Percentiles rank a stretch among this genome's conserved stretches.
phyloP scores from a whole-genome alignment of 1,284 basidiomycete genomes.

The Apiotrichum brassicae region DNA sequence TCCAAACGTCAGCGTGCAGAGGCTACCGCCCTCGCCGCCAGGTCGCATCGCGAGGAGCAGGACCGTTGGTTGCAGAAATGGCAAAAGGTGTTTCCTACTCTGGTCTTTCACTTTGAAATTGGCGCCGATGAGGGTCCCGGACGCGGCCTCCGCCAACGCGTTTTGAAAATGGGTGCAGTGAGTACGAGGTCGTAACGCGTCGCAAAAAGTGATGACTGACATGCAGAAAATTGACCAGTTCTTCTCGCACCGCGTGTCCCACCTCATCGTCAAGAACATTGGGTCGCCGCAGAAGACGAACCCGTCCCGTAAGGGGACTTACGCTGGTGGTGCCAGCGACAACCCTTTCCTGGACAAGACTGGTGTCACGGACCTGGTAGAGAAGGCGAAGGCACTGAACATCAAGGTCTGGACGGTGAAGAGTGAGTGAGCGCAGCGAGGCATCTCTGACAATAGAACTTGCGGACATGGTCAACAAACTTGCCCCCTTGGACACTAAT shows the following conservation, averaged over 20 bases:
- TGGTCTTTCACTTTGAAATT: conserved; percentile 72
- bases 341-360: conserved; percentile 44
- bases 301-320: conserved; percentile 18
- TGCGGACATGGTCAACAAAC: conserved; percentile 33
- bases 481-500: conserved; percentile 49
- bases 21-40: conserved; percentile 6
- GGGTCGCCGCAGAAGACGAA: conserved; percentile 49
- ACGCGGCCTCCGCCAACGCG: conserved; percentile 53
- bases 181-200: too few relatives aligned
- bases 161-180: conserved; percentile 70
- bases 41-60: conserved; percentile 47
- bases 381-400: conserved; percentile 67
- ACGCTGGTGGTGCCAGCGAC: conserved; percentile 19
- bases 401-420: conserved; percentile 84
- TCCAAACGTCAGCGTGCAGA: conserved; percentile 13
- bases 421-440: conserved; percentile 55
- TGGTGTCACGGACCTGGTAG: conserved; percentile 56
- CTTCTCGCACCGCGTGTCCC: conserved; percentile 77
- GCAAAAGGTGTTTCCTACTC: conserved; percentile 70
- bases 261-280: conserved; percentile 58
- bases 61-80: conserved; percentile 78
- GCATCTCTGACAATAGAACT: conserved; percentile 24
- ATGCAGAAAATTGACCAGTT: conserved; percentile 61
- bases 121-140: conserved; percentile 51
- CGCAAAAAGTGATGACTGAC: background rate